Evolutionary conservation across 805 yeast genomes (phyloP).

Genomic region (Tetrapisispora namnaoensis): DNA sequence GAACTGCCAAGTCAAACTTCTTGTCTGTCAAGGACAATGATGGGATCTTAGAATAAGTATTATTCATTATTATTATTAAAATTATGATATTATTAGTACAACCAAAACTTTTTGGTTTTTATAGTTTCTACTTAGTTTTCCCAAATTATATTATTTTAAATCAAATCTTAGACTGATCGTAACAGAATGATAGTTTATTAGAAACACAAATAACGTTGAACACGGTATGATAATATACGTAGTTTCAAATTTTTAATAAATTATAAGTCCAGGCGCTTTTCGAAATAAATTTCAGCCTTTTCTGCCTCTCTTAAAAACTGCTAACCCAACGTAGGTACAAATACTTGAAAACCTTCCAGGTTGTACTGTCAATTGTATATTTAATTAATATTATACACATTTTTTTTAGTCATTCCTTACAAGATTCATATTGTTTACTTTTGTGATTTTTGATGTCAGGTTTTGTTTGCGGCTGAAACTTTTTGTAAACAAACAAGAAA

Average conservation of each 20-base stretch:
- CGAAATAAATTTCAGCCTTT: neutral
- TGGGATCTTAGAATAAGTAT: slow-evolving; percentile 10
- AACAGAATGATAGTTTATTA: too few species aligned
- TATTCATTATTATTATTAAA: slow-evolving; percentile 3
- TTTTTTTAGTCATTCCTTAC: neutral
- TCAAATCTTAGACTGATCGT: too few species aligned
- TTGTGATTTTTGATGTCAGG: neutral
- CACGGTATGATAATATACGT: neutral
- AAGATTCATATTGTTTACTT: neutral
- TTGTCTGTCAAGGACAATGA: slow-evolving; percentile 7
- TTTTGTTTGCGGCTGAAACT: neutral
- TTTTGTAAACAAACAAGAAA: neutral
- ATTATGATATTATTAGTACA: neutral
- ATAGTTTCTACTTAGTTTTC: neutral
- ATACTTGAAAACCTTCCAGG: too few species aligned
- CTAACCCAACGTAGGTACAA: neutral
- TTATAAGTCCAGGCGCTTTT: neutral
- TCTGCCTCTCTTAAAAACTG: neutral
- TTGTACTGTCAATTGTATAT: neutral
- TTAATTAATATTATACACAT: neutral
- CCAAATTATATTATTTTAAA: too few species aligned
- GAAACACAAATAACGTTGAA: neutral
- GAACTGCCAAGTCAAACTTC: neutral
- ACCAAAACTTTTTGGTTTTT: too few species aligned
- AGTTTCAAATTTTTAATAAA: neutral